A percentile compares a stretch with the other conserved stretches of the same genome.
Evolutionary conservation across 257 asterid genomes (phyloP).

Genomic region (Jasminum sambac): DNA sequence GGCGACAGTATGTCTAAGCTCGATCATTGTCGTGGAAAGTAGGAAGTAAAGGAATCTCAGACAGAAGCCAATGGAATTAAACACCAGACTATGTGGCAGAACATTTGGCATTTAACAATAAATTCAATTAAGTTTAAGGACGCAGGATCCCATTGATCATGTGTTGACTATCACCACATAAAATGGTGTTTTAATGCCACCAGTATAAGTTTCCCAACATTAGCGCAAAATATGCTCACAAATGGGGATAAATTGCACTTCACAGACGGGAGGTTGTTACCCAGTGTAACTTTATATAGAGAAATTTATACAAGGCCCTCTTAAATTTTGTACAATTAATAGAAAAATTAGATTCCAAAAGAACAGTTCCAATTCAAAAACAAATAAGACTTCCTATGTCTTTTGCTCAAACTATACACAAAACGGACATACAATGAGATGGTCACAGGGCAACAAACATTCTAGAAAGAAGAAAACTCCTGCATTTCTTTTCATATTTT

Average conservation of each 20-base stretch:
- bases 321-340: not conserved
- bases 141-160: too few species aligned
- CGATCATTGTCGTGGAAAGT: not conserved
- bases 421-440: not conserved
- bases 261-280: not conserved
- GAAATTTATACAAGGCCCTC: not conserved
- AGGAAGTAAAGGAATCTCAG: not conserved
- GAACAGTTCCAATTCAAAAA: not conserved
- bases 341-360: not conserved
- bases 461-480: conserved; percentile 9
- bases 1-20: conserved; percentile 9
- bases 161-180: too few species aligned
- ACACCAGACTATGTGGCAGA: too few species aligned
- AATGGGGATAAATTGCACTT: not conserved
- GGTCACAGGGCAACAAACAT: not conserved
- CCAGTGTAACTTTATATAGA: not conserved
- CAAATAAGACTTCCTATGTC: not conserved
- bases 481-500: conserved; percentile 3
- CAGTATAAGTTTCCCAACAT: not conserved
- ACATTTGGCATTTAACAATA: too few species aligned
- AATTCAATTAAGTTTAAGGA: too few species aligned
- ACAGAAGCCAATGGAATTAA: not conserved
- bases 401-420: not conserved
- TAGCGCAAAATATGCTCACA: not conserved
- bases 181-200: too few species aligned